Evolutionary conservation across 2,329 filamentous ascomycete species (phyloP), one percentile per base, ranked within the genome.

Genomic region (Akanthomyces muscarius): DNA sequence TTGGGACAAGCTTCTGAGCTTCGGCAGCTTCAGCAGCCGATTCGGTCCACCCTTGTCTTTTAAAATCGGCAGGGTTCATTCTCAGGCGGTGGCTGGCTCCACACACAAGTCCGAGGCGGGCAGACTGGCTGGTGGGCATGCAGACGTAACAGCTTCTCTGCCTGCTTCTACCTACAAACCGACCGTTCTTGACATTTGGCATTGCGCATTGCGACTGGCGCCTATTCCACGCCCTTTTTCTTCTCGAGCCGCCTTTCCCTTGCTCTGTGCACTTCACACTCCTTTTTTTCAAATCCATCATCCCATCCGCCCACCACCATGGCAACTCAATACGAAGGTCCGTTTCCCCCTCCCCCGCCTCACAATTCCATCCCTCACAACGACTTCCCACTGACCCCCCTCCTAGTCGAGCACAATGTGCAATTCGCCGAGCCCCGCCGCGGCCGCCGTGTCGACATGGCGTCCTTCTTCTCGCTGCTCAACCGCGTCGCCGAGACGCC

Each of bases 381-480:
- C 28, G 7, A n/a, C 38, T 11, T 41, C 38, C 33, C 11, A 16
- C 4, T 16, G 14, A 16, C 38, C 28, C 18, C 6, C 8, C 55
- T 7, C 38, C 30, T 14, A 89, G 86, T 89, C 72, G 86, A 89
- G 72, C 86, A 89, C 77, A 84, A 84, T 72, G 84, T 88, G 74
- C 79, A 82, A 68, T 72, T 80, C 63, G 52, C 76, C 36, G 66
- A 79, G 54, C 66, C 73, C 6, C 71, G 74, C 28, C 72, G 76
- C 63, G 76, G 76, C 55, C 84, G 86, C 47, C 83, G 83, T 70
- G 75, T 84, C 65, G 84, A 87, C 76, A 89, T 89, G 86, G 81
- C 84, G 59, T 83, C 81, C 65, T 88, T 88, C 76, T 81, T 76
- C 69, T 80, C 83, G 62, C 81, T 85, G 71, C 82, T 87, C 65